phyloP scores from a whole-genome alignment of 371 early-diverging fungal species.

The Mortierella sp. region DNA sequence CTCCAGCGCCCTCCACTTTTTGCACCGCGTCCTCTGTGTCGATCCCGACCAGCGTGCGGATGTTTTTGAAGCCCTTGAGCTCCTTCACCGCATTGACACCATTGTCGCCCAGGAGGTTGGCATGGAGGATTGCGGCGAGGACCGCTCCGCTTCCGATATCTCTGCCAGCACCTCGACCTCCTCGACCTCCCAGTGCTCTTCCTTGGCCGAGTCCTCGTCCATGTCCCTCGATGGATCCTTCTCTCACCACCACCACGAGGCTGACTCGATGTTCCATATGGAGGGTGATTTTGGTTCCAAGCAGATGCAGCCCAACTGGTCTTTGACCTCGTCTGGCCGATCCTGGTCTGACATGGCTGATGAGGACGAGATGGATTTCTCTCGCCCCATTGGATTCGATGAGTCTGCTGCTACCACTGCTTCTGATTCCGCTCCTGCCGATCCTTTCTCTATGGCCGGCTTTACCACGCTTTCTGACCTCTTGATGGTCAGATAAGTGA shows the following conservation, averaged over 20 bases:
- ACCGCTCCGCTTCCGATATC: conserved; percentile 22
- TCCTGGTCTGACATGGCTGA: conserved; percentile 59
- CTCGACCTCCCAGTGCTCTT: conserved; percentile 13
- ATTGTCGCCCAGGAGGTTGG: conserved; percentile 36
- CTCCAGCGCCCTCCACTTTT: conserved; percentile 39
- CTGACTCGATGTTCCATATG: conserved; percentile 54
- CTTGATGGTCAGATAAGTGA: conserved; percentile 9
- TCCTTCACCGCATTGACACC: conserved; percentile 43
- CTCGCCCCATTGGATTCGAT: conserved; percentile 53
- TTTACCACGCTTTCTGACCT: conserved; percentile 43
- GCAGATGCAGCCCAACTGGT: conserved; percentile 36
- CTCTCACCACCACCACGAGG: conserved; percentile 13
- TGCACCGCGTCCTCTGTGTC: conserved; percentile 61
- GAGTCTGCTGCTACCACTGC: conserved; percentile 13
- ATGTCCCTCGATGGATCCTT: conserved; percentile 17
- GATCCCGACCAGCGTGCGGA: conserved; percentile 60
- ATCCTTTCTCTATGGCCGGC: conserved; percentile 28
- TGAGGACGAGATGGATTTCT: conserved; percentile 59
- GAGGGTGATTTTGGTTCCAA: conserved; percentile 45
- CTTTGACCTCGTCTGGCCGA: conserved; percentile 35
- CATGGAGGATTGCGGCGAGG: conserved; percentile 38
- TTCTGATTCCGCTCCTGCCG: neutral
- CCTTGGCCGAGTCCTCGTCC: conserved; percentile 21
- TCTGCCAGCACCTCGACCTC: conserved; percentile 31
- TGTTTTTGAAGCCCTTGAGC: conserved; percentile 59